phyloP scores from a whole-genome alignment of 2,329 filamentous ascomycete genomes.

The Dothideomycetes sp. region DNA sequence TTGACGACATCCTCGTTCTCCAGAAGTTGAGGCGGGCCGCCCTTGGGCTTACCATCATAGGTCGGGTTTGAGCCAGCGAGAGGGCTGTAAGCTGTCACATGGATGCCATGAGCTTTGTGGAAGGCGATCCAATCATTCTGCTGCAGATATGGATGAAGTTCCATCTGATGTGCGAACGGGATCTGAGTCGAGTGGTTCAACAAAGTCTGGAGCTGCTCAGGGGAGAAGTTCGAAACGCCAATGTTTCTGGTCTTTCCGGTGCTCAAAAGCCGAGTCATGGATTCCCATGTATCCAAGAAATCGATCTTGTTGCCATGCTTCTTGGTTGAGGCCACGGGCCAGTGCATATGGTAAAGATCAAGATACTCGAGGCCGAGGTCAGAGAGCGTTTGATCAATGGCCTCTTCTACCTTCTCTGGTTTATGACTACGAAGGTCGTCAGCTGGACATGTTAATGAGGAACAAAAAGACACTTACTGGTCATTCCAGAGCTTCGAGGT shows the following conservation, averaged over 20 bases:
- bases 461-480: conserved; percentile 11
- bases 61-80: conserved; percentile 38
- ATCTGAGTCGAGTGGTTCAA: conserved; percentile 47
- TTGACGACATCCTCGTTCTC: conserved; percentile 30
- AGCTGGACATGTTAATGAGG: conserved; percentile 1
- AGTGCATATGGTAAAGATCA: conserved; percentile 37
- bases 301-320: conserved; percentile 14
- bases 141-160: conserved; percentile 62
- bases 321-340: conserved; percentile 22
- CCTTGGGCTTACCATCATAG: conserved; percentile 23
- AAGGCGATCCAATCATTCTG: conserved; percentile 42
- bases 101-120: conserved; percentile 39
- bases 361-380: conserved; percentile 30
- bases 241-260: conserved; percentile 58
- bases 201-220: conserved; percentile 37
- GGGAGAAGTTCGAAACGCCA: conserved; percentile 66
- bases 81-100: conserved; percentile 41
- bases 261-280: conserved; percentile 49
- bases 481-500: conserved; percentile 30
- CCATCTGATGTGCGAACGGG: conserved; percentile 70
- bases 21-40: conserved; percentile 24
- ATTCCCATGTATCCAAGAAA: conserved; percentile 48
- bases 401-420: conserved; percentile 17
- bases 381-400: conserved; percentile 26
- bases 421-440: conserved; percentile 16